These are phyloP conservation scores for Prunus mongolica DNA, from an alignment of 306 rosid species.

Conservation along the genomic window DNA sequence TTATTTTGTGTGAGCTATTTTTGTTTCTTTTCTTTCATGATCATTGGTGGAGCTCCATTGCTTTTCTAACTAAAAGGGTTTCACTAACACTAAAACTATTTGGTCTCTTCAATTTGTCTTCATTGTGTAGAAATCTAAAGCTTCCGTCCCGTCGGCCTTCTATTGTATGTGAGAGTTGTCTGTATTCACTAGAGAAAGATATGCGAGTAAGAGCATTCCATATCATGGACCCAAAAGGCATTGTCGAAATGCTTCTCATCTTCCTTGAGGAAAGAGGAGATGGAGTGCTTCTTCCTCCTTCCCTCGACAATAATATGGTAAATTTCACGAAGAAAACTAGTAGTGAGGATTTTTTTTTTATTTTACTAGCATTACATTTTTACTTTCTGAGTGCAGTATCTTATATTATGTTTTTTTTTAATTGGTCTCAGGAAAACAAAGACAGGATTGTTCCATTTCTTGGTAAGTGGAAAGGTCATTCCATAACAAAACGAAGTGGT, in stretches of 20 bases:
- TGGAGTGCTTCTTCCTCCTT: constrained; percentile 40
- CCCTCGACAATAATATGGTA: constrained; percentile 44
- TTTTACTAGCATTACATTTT: not conserved
- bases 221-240: constrained; percentile 87
- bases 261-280: constrained; percentile 85
- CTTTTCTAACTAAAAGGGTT: not conserved
- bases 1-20: no score
- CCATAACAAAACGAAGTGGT: constrained; percentile 86
- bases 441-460: constrained; percentile 71
- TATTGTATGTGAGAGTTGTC: constrained; percentile 86
- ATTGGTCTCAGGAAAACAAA: constrained; percentile 26
- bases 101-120: constrained; percentile 14
- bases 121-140: constrained; percentile 70
- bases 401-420: not conserved
- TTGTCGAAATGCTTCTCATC: constrained; percentile 68
- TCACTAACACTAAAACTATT: not conserved
- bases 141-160: constrained; percentile 89
- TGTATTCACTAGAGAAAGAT: constrained; percentile 65
- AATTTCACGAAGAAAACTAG: constrained; percentile 7
- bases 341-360: not conserved
- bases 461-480: constrained; percentile 89
- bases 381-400: not conserved
- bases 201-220: constrained; percentile 87
- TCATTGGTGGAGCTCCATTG: not conserved
- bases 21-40: not conserved